Percentiles rank a stretch among this genome's conserved stretches.
Evolutionary conservation across 225 moss, liverwort and hornwort species (phyloP).

Genomic region (Neckera pumila): DNA sequence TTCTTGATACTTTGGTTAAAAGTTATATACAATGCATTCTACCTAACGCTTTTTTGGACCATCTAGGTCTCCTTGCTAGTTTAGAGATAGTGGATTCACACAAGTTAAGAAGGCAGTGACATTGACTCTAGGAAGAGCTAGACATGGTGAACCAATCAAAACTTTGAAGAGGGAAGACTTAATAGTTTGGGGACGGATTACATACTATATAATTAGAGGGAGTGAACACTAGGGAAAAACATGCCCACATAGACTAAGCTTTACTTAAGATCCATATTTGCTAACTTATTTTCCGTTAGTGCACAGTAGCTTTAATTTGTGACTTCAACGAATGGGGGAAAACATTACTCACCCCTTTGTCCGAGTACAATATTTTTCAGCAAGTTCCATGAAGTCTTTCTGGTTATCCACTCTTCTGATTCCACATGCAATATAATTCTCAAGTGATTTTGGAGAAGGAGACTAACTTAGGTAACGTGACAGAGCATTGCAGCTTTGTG

Average conservation of each 20-base stretch:
- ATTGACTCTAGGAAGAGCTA: background rate
- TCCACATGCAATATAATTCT: fast-evolving
- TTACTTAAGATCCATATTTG: background rate
- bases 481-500: no score
- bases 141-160: background rate
- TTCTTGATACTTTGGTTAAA: background rate
- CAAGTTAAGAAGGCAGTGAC: background rate
- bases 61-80: background rate
- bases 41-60: fast-evolving
- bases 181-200: background rate
- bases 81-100: fast-evolving
- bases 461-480: no score
- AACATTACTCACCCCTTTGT: fast-evolving
- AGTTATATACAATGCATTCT: background rate
- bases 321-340: fast-evolving
- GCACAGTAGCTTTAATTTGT: fast-evolving
- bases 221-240: background rate
- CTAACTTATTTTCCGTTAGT: background rate
- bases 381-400: fast-evolving
- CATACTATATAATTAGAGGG: background rate
- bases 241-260: no score
- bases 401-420: background rate
- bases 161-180: background rate
- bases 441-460: background rate
- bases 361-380: fast-evolving